Base-by-base conservation (phyloP, 331 rosid species). In the Cydonia oblonga region DNA sequence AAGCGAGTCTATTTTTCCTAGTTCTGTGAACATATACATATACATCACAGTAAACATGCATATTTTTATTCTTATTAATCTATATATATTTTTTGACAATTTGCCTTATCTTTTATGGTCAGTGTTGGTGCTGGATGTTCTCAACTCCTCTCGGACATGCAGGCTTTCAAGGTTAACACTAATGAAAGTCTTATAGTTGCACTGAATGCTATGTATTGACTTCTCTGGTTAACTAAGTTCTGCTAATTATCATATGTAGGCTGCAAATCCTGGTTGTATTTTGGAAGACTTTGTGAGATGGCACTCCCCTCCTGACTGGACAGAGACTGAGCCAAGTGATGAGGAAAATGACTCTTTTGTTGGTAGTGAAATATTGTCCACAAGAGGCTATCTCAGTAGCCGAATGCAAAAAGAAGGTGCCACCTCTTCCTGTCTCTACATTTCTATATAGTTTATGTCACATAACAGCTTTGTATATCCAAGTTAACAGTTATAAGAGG, bases 111-210 rank as follows among this genome's bases (percentile, higher is more conserved):
- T 84, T 84, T 78, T 76, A 29, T 89, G 83, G 25, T 75, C 89
- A 95, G 99, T 78, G 97, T 95, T 85, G 97, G 99, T 77, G 99
- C 96, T 82, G 99, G 97, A 64, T 95, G 99, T 86, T 95, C 99
- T 70, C 99, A 95, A 83, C 97, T 95, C 62, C 96, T 91, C 75
- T 95, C 99, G 13, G 99, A 95, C 80, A 95, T 95, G 99, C 99
- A 95, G 81, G 97, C 99, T 79, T 95, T 91, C 90, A 95, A 95
- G 97, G 99, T 91, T 69, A 46, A 74, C 72, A 73, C 66, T 68
- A 75, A 56, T 76, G 75, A 68, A 68, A 81, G 70, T 71, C 66
- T 57, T 62, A 23, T 53, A 67, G 53, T 64, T 74, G 32, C 66
- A 60, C 49, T 59, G 67, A 77, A 64, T 78, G 66, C 60, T 66